phyloP scores from a whole-genome alignment of 108 stramenopile genomes.

The Nannochloropsis salina region DNA sequence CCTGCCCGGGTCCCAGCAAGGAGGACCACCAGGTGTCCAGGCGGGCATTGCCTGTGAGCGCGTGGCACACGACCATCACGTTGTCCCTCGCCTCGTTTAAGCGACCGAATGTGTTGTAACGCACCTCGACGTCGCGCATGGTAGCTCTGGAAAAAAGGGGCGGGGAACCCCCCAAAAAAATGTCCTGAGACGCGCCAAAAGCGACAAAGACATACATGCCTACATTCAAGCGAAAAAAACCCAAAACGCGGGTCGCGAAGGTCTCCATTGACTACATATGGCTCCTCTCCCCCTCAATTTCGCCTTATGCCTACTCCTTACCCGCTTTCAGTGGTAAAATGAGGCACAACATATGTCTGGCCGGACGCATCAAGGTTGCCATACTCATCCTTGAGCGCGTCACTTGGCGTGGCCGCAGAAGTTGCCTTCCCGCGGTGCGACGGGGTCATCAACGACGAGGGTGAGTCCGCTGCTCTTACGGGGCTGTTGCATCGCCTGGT shows the following conservation, averaged over 20 bases:
- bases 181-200: no score
- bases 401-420: neutral
- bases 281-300: neutral
- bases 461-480: neutral
- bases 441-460: neutral
- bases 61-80: conserved; percentile 86
- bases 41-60: conserved; percentile 84
- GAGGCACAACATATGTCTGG: neutral
- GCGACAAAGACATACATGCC: no score
- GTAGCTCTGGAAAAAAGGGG: neutral
- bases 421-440: neutral
- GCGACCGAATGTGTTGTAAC: conserved; percentile 82
- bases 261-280: no score
- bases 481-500: neutral
- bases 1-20: conserved; percentile 69
- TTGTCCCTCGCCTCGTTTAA: conserved; percentile 72
- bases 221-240: no score
- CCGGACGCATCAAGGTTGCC: neutral
- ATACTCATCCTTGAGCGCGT: neutral
- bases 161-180: no score
- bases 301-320: neutral
- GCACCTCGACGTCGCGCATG: conserved; percentile 65
- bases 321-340: neutral
- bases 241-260: no score
- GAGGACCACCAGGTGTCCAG: conserved; percentile 88